These are phyloP conservation scores for Starmerella powellii DNA, from an alignment of 805 yeast genomes.

Conservation along the genomic window DNA sequence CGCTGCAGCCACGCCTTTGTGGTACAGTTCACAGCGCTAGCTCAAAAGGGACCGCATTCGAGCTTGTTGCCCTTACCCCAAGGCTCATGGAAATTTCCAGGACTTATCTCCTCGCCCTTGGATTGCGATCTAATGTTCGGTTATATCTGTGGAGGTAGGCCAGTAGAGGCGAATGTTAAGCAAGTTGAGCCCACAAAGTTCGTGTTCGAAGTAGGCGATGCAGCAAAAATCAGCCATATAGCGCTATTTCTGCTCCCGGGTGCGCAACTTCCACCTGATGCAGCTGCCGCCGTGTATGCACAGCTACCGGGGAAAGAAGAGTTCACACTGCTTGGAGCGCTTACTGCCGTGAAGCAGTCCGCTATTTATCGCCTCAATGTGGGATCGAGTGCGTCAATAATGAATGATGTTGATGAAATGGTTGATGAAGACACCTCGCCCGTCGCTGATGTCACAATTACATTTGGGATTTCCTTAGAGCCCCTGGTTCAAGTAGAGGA, in stretches of 20 bases:
- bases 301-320: slow-evolving; percentile 51
- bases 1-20: no score
- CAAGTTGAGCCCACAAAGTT: slow-evolving; percentile 62
- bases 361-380: slow-evolving; percentile 76
- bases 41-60: no score
- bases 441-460: slow-evolving; percentile 29
- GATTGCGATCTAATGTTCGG: slow-evolving; percentile 46
- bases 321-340: slow-evolving; percentile 30
- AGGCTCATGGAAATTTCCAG: no score
- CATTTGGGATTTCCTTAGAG: slow-evolving; percentile 85
- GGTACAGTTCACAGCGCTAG: no score
- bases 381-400: slow-evolving; percentile 20
- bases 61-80: no score
- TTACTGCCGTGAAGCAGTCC: slow-evolving; percentile 54
- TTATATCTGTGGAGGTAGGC: slow-evolving; percentile 63
- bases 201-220: slow-evolving; percentile 50
- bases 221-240: slow-evolving; percentile 59
- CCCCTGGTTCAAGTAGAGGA: slow-evolving; percentile 54
- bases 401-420: slow-evolving; percentile 42
- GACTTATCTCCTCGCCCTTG: no score
- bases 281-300: slow-evolving; percentile 76
- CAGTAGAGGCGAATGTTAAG: slow-evolving; percentile 34
- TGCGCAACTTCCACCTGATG: slow-evolving; percentile 51
- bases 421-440: slow-evolving; percentile 41
- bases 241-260: slow-evolving; percentile 81